A percentile compares a stretch with the other conserved stretches of the same genome.
Evolutionary conservation across 2,329 filamentous ascomycete species (phyloP).

Genomic region (Periconia sp.): DNA sequence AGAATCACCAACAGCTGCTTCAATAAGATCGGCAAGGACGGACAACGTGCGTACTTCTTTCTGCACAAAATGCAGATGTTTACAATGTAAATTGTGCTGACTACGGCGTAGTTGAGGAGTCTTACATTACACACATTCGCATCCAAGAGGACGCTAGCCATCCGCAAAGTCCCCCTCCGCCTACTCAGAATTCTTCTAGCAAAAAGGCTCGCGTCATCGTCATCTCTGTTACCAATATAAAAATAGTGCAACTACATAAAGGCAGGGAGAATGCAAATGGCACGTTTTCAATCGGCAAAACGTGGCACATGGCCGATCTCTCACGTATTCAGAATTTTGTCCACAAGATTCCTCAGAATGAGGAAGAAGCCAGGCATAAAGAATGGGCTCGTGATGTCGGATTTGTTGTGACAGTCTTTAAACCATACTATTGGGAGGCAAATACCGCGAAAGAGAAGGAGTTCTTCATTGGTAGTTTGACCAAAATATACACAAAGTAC

Average conservation of each 20-base stretch:
- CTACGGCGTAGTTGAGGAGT: constrained; percentile 71
- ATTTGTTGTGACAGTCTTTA: constrained; percentile 86
- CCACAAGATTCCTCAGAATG: constrained; percentile 62
- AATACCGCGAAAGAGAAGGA: constrained; percentile 95
- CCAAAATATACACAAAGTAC: constrained; percentile 97
- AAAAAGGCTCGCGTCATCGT: constrained; percentile 94
- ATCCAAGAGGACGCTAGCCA: constrained; percentile 86
- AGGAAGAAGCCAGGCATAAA: constrained; percentile 66
- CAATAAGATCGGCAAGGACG: constrained; percentile 84
- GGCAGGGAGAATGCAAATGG: constrained; percentile 94
- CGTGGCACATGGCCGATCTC: constrained; percentile 94
- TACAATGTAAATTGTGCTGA: constrained; percentile 6
- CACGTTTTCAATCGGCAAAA: constrained; percentile 96
- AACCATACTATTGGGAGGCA: constrained; percentile 97
- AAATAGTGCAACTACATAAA: constrained; percentile 93
- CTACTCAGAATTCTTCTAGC: constrained; percentile 71
- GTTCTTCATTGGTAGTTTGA: constrained; percentile 94
- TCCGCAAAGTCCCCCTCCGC: constrained; percentile 84
- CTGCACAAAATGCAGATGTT: too few species aligned
- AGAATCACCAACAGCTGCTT: constrained; percentile 96
- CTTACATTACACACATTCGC: constrained; percentile 96
- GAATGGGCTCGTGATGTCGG: constrained; percentile 83
- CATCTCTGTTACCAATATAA: constrained; percentile 89
- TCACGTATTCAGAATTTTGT: constrained; percentile 82
- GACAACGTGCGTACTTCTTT: constrained; percentile 69